Evolutionary conservation across 331 rosid genomes (phyloP), one percentile per base, ranked within the genome.

Genomic region (Acacia pycnantha): DNA sequence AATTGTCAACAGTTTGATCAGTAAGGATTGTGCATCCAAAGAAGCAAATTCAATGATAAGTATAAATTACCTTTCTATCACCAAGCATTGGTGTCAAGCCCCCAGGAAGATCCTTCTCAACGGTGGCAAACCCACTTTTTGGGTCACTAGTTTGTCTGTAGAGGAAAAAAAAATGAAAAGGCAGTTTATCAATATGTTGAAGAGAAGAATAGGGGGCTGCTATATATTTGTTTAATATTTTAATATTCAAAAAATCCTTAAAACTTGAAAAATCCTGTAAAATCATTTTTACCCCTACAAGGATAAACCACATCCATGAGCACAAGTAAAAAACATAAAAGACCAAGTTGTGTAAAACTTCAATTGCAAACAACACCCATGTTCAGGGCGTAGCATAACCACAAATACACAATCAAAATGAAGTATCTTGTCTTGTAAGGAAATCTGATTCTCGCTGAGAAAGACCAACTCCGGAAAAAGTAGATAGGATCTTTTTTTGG

Each of bases 61-160:
- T 71, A 67, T 74, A 41, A 84, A 86, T 83, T 81, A 94, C 99
- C 94, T 94, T 96, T 61, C 92, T 90, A 86, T 96, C 98, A 77
- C 99, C 98, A 74, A 96, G 99, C 98, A 93, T 91, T 50, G 98
- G 97, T 21, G 98, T 93, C 97, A 94, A 89, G 84, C 98, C 95
- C 73, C 99, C 99, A 1, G 95, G 97, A 76, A 91, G 84, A 83
- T 92, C 99, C 85, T 92, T 94, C 89, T 96, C 99, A 43, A 93
- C 99, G 11, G 99, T 94, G 69, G 99, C 98, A 86, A 93, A 96
- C 87, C 98, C 98, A 82, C 97, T 94, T 86, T 92, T 89, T 5
- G 97, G 98, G 84, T 96, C 99, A 74, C 98, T 94, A 22, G 98
- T 93, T 91, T 96, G 98, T 86, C 99, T 96, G 89, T 71, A 82